Evolutionary conservation across 2,329 filamentous ascomycete genomes (phyloP).

Genomic region (Mollisia scopiformis): DNA sequence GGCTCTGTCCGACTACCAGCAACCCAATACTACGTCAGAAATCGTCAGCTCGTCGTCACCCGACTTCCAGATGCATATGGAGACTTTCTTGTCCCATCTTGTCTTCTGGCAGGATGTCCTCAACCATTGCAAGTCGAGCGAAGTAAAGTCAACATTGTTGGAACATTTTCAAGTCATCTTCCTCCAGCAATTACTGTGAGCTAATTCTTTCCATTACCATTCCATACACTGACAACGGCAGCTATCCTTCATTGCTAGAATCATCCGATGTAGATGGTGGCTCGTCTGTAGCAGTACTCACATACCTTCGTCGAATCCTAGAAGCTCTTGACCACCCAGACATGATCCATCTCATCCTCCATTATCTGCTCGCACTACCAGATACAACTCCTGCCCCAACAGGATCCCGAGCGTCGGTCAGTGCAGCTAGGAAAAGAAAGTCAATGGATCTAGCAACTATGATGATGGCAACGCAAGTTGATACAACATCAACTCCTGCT

Average conservation of each 20-base stretch:
- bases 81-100: slow-evolving; percentile 92
- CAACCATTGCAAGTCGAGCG: slow-evolving; percentile 89
- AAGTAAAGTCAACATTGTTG: slow-evolving; percentile 89
- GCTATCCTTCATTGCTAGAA: slow-evolving; percentile 92
- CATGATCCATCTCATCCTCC: slow-evolving; percentile 90
- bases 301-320: slow-evolving; percentile 87
- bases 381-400: slow-evolving; percentile 46
- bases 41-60: slow-evolving; percentile 74
- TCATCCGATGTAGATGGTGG: slow-evolving; percentile 97
- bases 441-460: slow-evolving; percentile 86
- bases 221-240: slow-evolving; percentile 40
- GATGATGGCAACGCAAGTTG: slow-evolving; percentile 75
- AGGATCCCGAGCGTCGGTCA: slow-evolving; percentile 54
- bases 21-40: slow-evolving; percentile 69
- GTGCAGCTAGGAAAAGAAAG: slow-evolving; percentile 78
- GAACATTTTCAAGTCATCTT: slow-evolving; percentile 98
- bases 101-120: slow-evolving; percentile 98
- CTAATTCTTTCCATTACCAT: slow-evolving; percentile 13
- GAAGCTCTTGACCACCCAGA: slow-evolving; percentile 92
- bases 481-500: slow-evolving; percentile 75
- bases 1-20: slow-evolving; percentile 85
- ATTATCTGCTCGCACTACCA: slow-evolving; percentile 85
- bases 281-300: slow-evolving; percentile 93
- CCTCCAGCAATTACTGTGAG: slow-evolving; percentile 87
- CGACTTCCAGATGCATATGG: slow-evolving; percentile 82